Conservation (phyloP, 73 alveolate genomes). For the Tetrahymena malaccensis region DNA sequence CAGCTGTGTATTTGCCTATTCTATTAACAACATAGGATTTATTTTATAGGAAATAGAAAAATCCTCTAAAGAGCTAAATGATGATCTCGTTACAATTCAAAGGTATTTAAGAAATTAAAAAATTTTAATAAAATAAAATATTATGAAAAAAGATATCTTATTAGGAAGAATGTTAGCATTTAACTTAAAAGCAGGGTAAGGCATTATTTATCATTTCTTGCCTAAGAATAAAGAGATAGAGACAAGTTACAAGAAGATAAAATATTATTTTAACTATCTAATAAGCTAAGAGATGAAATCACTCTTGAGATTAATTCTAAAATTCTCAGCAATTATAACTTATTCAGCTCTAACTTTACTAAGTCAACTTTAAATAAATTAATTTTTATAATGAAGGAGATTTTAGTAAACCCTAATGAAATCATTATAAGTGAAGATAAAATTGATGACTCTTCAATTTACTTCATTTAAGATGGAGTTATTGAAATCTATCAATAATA, state of each 20-base stretch:
- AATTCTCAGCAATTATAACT: neutral
- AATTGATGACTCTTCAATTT: neutral
- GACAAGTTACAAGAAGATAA: neutral
- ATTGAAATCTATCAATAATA: neutral
- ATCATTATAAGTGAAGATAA: neutral
- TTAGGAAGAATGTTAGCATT: neutral
- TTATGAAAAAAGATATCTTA: neutral
- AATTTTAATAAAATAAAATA: neutral
- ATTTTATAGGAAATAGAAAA: neutral
- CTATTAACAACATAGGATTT: no score
- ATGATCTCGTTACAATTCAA: neutral
- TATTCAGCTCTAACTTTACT: neutral
- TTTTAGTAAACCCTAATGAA: neutral
- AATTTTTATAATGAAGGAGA: neutral
- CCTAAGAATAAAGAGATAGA: neutral
- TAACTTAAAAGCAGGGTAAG: neutral
- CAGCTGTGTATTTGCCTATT: neutral
- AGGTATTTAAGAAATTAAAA: neutral
- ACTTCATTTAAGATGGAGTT: neutral
- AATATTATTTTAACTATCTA: neutral
- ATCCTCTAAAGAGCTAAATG: neutral
- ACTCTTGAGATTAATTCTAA: neutral
- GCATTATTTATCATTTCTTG: neutral
- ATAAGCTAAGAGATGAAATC: neutral
- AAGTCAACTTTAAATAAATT: neutral